Evolutionary conservation across 345 rosid genomes (phyloP), one percentile per base, ranked within the genome.

Genomic region (Citrus maxima): DNA sequence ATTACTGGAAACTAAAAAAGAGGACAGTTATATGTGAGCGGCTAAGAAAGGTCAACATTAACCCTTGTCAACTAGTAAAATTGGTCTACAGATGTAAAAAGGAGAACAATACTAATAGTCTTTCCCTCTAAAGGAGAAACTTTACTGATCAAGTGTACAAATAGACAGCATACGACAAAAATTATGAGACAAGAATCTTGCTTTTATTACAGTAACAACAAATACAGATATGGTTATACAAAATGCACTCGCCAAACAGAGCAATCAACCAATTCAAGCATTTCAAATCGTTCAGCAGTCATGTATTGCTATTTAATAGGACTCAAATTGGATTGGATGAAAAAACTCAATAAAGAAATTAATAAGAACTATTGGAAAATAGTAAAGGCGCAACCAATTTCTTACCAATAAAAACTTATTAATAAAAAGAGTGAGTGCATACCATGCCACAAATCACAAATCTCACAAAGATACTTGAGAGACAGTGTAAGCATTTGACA

Each of bases 401-500:
- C 12, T 63, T 12, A 64, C 24, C 10, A 34, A 3, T 18, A 74
- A 16, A 66, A 66, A 56, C 67, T 25, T 67, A 24, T 16, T 4
- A 0, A 25, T 13, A 55, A 35, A 37, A 0, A 21, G 35, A 21
- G 14, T 1, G 3, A 65, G 19, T 12, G 34, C 32, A 46, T 40
- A 65, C 9, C 35, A 66, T 3, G 28, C 55, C 25, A 35, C 9
- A 65, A 13, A 66, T 14, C 66, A 55, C 30, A 35, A 16, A 18
- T 77, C 66, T 69, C 73, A n/a, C 30, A 49, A 63, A 63, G 58
- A 49, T 51, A 67, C 5, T 6, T 28, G 34, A 51, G 24, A 46
- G 79, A 30, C 73, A 66, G 37, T 10, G 19, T 25, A 77, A 37
- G 74, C 28, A 77, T 55, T 30, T 75, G 38, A 64, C 54, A 55